Percentiles rank a stretch among this genome's conserved stretches.
phyloP scores from a whole-genome alignment of 176 grass and related monocot genomes.

The Canna indica region DNA sequence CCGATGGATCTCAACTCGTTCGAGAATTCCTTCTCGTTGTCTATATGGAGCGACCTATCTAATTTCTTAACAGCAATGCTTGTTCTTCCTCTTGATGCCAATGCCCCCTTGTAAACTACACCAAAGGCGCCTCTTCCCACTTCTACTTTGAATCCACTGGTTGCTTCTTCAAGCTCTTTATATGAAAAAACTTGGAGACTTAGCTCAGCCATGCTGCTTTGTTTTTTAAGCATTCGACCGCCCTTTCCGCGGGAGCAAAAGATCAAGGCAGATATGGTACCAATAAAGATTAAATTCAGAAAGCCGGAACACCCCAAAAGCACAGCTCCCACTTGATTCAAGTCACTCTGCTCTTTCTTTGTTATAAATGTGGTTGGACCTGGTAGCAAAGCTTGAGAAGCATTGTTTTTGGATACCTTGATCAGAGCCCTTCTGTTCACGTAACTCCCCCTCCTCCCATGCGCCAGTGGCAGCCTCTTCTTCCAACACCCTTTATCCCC shows the following conservation, averaged over 20 bases:
- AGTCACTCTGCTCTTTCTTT: slow-evolving; percentile 18
- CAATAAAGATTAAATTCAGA: slow-evolving; percentile 24
- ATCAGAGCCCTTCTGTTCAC: slow-evolving; percentile 18
- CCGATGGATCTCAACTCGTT: slow-evolving; percentile 43
- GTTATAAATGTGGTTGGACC: not conserved
- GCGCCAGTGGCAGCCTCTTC: slow-evolving; percentile 47
- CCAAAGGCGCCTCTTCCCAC: slow-evolving; percentile 38
- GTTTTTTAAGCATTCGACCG: not conserved
- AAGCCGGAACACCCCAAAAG: slow-evolving; percentile 32
- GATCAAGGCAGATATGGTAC: slow-evolving; percentile 2
- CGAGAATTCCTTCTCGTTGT: slow-evolving; percentile 43
- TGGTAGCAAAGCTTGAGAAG: not conserved
- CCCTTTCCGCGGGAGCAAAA: slow-evolving; percentile 4
- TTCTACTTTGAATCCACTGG: slow-evolving; percentile 25
- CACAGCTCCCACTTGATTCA: slow-evolving; percentile 26
- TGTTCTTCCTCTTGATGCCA: not conserved
- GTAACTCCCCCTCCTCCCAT: not conserved
- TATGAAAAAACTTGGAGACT: slow-evolving; percentile 26
- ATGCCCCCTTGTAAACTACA: slow-evolving; percentile 29
- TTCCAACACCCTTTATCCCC: slow-evolving; percentile 23
- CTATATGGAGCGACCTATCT: slow-evolving; percentile 16
- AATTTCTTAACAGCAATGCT: slow-evolving; percentile 40
- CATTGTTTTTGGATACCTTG: slow-evolving; percentile 33
- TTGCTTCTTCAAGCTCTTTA: slow-evolving; percentile 31
- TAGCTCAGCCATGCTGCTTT: not conserved